A percentile compares a stretch with the other conserved stretches of the same genome.
Evolutionary conservation across 1,284 basidiomycete genomes (phyloP).

Genomic region (Sporisorium sorghi): DNA sequence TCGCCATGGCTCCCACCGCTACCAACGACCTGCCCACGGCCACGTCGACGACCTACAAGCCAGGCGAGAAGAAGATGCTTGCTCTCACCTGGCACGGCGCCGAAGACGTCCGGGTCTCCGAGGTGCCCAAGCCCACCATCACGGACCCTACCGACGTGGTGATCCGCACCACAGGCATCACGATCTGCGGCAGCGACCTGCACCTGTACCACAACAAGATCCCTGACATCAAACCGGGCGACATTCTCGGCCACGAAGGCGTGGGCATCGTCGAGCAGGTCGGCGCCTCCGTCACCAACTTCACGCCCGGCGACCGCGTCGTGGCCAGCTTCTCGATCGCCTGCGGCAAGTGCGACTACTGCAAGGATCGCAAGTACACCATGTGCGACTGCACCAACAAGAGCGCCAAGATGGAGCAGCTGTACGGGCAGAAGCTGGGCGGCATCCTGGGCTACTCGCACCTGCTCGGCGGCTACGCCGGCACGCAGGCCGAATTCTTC

Average conservation of each 20-base stretch:
- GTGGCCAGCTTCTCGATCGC: conserved; percentile 81
- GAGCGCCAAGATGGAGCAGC: conserved; percentile 75
- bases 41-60: conserved; percentile 31
- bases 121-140: conserved; percentile 75
- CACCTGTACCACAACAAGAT: conserved; percentile 71
- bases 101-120: conserved; percentile 69
- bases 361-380: conserved; percentile 78
- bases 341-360: conserved; percentile 80
- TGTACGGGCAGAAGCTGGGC: conserved; percentile 74
- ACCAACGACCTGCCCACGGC: conserved; percentile 25
- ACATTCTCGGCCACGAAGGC: conserved; percentile 71
- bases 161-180: conserved; percentile 77
- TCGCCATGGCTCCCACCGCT: neutral
- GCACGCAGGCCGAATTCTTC: conserved; percentile 74
- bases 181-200: conserved; percentile 74
- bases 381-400: conserved; percentile 81
- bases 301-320: conserved; percentile 59
- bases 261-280: conserved; percentile 60
- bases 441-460: conserved; percentile 73
- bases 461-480: conserved; percentile 80
- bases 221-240: conserved; percentile 77
- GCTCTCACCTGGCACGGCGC: conserved; percentile 79
- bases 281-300: conserved; percentile 45
- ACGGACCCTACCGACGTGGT: conserved; percentile 78
- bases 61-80: conserved; percentile 38